These are phyloP conservation scores for Fusarium drepaniforme DNA, from an alignment of 2,329 filamentous ascomycete genomes.

Conservation along the genomic window DNA sequence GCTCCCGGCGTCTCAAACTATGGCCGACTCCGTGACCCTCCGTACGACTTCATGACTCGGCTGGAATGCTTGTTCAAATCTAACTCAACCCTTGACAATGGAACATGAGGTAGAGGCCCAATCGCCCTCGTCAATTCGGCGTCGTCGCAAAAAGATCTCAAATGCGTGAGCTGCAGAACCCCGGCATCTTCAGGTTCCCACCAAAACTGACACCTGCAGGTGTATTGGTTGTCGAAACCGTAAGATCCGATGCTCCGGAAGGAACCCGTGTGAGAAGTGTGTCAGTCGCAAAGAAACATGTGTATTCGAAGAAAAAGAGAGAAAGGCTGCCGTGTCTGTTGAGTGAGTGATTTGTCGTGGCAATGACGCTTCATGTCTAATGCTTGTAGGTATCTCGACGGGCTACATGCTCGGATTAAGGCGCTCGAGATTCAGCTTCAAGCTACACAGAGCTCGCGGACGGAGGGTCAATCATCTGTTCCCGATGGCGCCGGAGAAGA, in stretches of 20 bases:
- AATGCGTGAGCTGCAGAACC: conserved; percentile 14
- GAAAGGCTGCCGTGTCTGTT: conserved; percentile 23
- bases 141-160: conserved; percentile 19
- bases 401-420: conserved; percentile 27
- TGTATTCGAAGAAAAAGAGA: conserved; percentile 36
- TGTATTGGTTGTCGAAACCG: conserved; percentile 36
- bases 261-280: conserved; percentile 32
- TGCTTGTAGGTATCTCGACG: conserved; percentile 28
- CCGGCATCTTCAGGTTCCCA: not conserved
- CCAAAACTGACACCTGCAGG: conserved; percentile 11
- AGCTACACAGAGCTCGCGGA: not conserved
- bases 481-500: not conserved
- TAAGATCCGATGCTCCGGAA: conserved; percentile 35
- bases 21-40: not conserved
- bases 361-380: not conserved
- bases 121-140: not conserved
- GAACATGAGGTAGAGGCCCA: not conserved
- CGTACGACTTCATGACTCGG: not conserved
- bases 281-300: conserved; percentile 29
- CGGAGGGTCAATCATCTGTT: too few relatives aligned
- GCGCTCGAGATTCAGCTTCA: conserved; percentile 26
- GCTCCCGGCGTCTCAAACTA: not conserved
- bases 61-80: not conserved
- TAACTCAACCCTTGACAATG: not conserved
- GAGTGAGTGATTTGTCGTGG: conserved; percentile 13